These are phyloP conservation scores for Termitomyces sp. DNA, from an alignment of 768 basidiomycete genomes.

Conservation along the genomic window DNA sequence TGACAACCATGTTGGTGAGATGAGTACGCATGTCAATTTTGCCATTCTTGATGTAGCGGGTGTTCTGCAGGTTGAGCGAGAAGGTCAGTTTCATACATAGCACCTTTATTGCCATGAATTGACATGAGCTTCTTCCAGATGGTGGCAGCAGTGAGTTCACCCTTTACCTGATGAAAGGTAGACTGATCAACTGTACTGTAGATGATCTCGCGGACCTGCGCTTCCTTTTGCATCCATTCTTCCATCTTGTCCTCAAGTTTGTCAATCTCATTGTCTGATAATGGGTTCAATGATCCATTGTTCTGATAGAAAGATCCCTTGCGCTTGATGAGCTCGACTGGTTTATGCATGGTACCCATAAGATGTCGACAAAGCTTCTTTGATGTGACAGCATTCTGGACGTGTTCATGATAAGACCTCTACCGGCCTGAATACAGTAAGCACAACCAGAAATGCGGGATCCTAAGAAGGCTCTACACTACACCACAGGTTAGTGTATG, in stretches of 20 bases:
- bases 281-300: neutral
- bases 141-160: neutral
- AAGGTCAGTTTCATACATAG: neutral
- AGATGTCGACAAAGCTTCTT: neutral
- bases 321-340: slow-evolving; percentile 5
- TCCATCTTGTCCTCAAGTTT: slow-evolving; percentile 16
- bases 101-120: neutral
- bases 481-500: too few relatives aligned
- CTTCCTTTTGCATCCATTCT: neutral
- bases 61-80: neutral
- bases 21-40: too few relatives aligned
- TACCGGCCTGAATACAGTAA: too few relatives aligned
- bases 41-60: neutral
- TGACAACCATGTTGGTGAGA: too few relatives aligned
- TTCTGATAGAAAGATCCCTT: slow-evolving; percentile 15
- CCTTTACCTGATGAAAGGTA: neutral
- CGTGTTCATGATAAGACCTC: slow-evolving; percentile 22
- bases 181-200: slow-evolving; percentile 1
- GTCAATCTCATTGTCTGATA: slow-evolving; percentile 19
- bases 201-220: slow-evolving; percentile 1
- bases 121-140: neutral
- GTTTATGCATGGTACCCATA: slow-evolving; percentile 20
- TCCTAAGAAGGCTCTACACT: too few relatives aligned
- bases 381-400: slow-evolving; percentile 15
- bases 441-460: too few relatives aligned